Base-by-base conservation (phyloP, 345 rosid species). In the Turritis glabra region DNA sequence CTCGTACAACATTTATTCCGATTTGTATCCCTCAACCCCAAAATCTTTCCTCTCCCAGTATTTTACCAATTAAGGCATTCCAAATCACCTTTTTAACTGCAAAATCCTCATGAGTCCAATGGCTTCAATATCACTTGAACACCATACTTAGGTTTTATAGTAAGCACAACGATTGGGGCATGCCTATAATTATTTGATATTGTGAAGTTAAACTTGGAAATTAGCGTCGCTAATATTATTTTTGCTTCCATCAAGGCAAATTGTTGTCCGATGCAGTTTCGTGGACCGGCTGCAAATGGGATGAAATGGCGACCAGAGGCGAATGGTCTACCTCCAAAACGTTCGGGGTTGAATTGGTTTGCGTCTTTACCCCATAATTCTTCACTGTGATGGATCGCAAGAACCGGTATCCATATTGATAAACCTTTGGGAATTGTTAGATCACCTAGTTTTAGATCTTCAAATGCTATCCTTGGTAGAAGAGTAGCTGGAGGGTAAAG, bases 291-390 rank as follows among this genome's bases (percentile, higher is more conserved):
- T 1, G 94, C 94, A 30, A 90, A 90, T 2, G 97, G 97, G 8
- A 90, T 80, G 73, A 90, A 90, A 76, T 88, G 87, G 2, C 94
- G 84, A 58, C 90, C 91, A 0, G 86, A 69, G 1, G 83, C 75
- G 19, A 75, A 85, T 7, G 92, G 57, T 61, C 64, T 88, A 1
- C 91, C 83, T 10, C 86, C 84, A 40, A 92, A 96, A 19, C 97
- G 81, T 3, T 90, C 90, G 0, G 98, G 99, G 10, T 92, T 89
- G 84, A 96, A 96, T 32, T 89, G 88, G 37, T 92, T 89, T 5
- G 82, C 99, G 4, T 96, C 94, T 78, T 89, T 73, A 8, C 99
- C 98, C 99, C 99, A 96, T 40, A 96, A 48, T 15, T 92, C 91
- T 69, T 90, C 81, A 33, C 91, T 89, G 41, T 96, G 99, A 71